Evolutionary conservation across 331 rosid species (phyloP), one percentile per base, ranked within the genome.

Genomic region (Dryas integrifolia): DNA sequence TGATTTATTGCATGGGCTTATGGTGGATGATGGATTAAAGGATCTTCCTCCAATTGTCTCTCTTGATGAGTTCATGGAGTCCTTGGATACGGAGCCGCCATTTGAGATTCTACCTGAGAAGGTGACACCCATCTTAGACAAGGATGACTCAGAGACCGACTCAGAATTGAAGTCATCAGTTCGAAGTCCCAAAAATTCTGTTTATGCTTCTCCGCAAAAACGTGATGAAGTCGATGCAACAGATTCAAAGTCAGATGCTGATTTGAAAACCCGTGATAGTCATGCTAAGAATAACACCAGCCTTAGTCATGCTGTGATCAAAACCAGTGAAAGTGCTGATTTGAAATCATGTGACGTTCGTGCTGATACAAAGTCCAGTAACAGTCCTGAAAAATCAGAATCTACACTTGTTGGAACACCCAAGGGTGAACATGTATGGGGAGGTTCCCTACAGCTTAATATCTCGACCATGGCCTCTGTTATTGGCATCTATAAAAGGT

Each of bases 51-150:
- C 92, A 58, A 95, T 95, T 44, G 97, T 90, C 59, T 88, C 99
- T 26, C 85, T 90, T 39, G 99, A 95, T 76, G 98, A 95, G 78
- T 95, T 95, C 86, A 95, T 95, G 98, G 92, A 92, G 72, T 86
- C 98, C 73, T 89, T 90, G 72, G 78, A 85, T 79, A 76, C 90
- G 2, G 96, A 90, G 82, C 96, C 97, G 2, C 96, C 99, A 1
- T 88, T 95, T 58, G 94, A 86, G 77, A 84, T 72, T 83, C 69
- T 84, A 52, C 79, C 93, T 65, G 94, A 81, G 65, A 85, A 86
- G 69, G 67, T 11, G 46, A 49, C 78, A 66, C 76, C 84, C 15
- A 3, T n/a, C 46, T 77, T 75, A 24, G 87, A 78, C 57, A 80
- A 87, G 87, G 85, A 71, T 52, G 88, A 79, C 69, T 70, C 86